A percentile compares a stretch with the other conserved stretches of the same genome.
phyloP scores from a whole-genome alignment of 2,329 filamentous ascomycete genomes.

The Lizonia empirigonia region DNA sequence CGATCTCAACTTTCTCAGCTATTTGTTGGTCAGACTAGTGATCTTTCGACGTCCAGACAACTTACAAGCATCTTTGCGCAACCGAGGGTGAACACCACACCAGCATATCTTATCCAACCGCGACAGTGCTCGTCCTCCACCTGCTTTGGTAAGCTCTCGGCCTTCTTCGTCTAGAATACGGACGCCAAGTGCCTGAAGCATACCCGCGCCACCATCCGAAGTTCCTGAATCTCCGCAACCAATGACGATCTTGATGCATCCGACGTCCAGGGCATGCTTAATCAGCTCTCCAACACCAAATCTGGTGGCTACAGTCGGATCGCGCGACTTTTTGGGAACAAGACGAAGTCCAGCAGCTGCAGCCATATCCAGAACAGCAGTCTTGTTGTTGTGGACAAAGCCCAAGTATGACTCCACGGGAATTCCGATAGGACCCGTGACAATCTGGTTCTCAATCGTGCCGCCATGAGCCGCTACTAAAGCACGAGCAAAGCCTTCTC shows the following conservation, averaged over 20 bases:
- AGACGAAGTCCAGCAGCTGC: conserved; percentile 59
- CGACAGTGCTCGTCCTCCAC: conserved; percentile 51
- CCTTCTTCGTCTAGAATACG: conserved; percentile 51
- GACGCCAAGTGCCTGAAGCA: conserved; percentile 60
- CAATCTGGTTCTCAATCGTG: conserved; percentile 43
- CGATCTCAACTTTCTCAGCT: conserved; percentile 48
- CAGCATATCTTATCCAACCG: conserved; percentile 51
- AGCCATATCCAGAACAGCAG: conserved; percentile 60
- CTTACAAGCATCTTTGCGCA: conserved; percentile 36
- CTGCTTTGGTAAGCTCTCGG: conserved; percentile 46
- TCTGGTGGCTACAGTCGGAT: conserved; percentile 58
- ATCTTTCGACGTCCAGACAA: neutral
- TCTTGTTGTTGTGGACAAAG: conserved; percentile 48
- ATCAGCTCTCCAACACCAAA: conserved; percentile 60
- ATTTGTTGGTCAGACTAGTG: conserved; percentile 5
- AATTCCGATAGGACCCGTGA: conserved; percentile 54
- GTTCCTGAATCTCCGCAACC: conserved; percentile 62
- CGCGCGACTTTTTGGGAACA: conserved; percentile 52
- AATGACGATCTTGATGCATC: conserved; percentile 55
- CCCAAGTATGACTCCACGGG: conserved; percentile 56
- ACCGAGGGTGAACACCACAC: conserved; percentile 46
- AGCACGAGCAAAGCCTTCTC: conserved; percentile 58
- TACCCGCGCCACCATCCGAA: conserved; percentile 60
- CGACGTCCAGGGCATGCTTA: conserved; percentile 53
- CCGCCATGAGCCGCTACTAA: conserved; percentile 54